A percentile compares a stretch with the other conserved stretches of the same genome.
Conservation (phyloP, 345 rosid genomes). For the Microthlaspi erraticum region DNA sequence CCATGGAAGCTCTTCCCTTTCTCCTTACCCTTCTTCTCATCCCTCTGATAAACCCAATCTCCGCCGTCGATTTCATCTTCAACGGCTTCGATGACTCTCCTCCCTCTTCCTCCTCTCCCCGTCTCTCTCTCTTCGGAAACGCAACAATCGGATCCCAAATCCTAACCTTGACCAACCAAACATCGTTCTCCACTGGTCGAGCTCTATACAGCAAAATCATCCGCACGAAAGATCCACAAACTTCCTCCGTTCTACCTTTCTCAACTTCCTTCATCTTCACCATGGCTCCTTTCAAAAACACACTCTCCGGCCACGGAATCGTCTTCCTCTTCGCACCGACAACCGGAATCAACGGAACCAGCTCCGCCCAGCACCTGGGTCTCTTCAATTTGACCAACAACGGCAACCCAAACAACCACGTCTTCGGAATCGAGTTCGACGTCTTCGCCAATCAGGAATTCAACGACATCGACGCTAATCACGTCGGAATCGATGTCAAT, state of each 20-base stretch:
- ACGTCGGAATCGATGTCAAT: constrained; percentile 54
- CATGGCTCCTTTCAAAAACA: constrained; percentile 48
- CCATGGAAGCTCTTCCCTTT: constrained; percentile 43
- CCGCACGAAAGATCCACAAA: constrained; percentile 40
- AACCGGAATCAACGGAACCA: constrained; percentile 48
- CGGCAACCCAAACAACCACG: constrained; percentile 44
- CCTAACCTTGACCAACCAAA: constrained; percentile 52
- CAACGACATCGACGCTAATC: constrained; percentile 52
- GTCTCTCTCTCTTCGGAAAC: constrained; percentile 45
- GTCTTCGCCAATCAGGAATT: constrained; percentile 56
- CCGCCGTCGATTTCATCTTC: constrained; percentile 64
- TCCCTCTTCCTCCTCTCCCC: constrained; percentile 34
- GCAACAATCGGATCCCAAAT: constrained; percentile 50
- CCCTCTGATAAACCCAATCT: constrained; percentile 30
- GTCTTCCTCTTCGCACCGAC: constrained; percentile 54
- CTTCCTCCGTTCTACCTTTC: constrained; percentile 53
- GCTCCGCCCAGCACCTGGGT: constrained; percentile 56
- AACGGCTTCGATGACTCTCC: constrained; percentile 64
- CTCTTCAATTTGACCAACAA: constrained; percentile 54
- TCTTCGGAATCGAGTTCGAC: constrained; percentile 58
- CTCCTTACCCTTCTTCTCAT: constrained; percentile 34
- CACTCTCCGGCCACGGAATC: constrained; percentile 60
- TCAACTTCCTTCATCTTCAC: constrained; percentile 64
- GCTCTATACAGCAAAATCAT: constrained; percentile 49
- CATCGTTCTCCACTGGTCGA: constrained; percentile 51